Conservation (phyloP, 1,139 yeast genomes). For the Candida sp. region DNA sequence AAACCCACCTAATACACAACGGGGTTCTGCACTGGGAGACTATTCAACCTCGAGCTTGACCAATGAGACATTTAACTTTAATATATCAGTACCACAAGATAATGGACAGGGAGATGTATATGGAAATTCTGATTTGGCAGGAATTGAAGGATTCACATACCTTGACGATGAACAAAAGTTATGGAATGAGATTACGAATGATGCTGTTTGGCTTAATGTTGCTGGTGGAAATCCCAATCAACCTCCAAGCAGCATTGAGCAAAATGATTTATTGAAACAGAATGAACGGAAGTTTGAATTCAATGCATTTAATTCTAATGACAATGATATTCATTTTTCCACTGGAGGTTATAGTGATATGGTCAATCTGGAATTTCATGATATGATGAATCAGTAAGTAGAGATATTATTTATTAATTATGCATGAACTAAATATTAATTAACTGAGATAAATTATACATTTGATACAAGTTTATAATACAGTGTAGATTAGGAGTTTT, state of each 20-base stretch:
- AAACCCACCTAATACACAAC: neutral
- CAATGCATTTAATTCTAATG: neutral
- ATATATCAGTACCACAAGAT: conserved; percentile 11
- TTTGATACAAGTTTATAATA: neutral
- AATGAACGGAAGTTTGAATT: conserved; percentile 2
- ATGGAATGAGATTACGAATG: conserved; percentile 73
- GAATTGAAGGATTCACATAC: conserved; percentile 44
- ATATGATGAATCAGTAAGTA: conserved; percentile 20
- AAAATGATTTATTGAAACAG: conserved; percentile 2
- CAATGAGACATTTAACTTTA: conserved; percentile 15
- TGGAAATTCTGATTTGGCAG: conserved; percentile 33
- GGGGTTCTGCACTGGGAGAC: conserved; percentile 1
- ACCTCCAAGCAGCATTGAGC: conserved; percentile 2
- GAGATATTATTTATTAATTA: neutral
- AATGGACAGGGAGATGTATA: conserved; percentile 24
- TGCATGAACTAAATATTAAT: neutral
- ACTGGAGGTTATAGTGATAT: conserved; percentile 35
- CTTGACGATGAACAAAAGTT: conserved; percentile 56
- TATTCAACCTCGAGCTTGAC: conserved; percentile 5
- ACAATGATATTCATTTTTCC: conserved; percentile 1
- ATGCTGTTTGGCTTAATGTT: conserved; percentile 62
- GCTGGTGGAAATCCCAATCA: conserved; percentile 5
- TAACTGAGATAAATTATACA: conserved; percentile 2
- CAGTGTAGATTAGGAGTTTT: neutral
- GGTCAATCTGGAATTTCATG: conserved; percentile 39